These are phyloP conservation scores for Cytospora leucostoma DNA, from an alignment of 2,329 filamentous ascomycete species.

Conservation along the genomic window DNA sequence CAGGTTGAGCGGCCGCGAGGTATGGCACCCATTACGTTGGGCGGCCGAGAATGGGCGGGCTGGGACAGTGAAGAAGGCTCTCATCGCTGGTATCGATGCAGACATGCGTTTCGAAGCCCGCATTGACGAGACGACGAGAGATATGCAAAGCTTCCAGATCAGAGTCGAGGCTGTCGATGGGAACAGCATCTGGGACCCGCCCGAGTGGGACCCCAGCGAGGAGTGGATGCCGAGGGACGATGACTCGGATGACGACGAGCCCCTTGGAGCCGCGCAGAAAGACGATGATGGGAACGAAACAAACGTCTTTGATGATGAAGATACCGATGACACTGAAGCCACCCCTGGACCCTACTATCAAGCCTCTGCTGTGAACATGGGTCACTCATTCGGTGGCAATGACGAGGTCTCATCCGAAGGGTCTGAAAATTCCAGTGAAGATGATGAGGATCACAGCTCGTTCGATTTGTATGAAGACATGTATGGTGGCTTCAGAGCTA, in stretches of 20 bases:
- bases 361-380: neutral
- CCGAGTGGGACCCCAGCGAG: neutral
- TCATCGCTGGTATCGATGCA: constrained; percentile 33
- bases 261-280: neutral
- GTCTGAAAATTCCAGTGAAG: neutral
- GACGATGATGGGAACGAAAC: neutral
- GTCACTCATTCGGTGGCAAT: neutral
- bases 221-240: constrained; percentile 16
- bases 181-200: neutral
- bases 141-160: constrained; percentile 4
- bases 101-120: constrained; percentile 29
- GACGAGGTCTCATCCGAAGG: neutral
- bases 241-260: constrained; percentile 10
- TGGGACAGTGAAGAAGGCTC: constrained; percentile 31
- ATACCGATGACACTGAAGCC: neutral
- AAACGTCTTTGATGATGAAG: neutral
- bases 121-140: constrained; percentile 11
- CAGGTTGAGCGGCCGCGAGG: constrained; percentile 14
- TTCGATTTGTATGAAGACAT: constrained; percentile 15
- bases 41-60: constrained; percentile 32
- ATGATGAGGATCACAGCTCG: neutral
- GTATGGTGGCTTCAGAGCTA: constrained; percentile 29
- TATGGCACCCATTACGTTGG: constrained; percentile 32
- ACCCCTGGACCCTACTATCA: too few relatives aligned
- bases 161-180: constrained; percentile 6